These are phyloP conservation scores for Cruciata laevipes DNA, from an alignment of 257 asterid species.

Conservation along the genomic window DNA sequence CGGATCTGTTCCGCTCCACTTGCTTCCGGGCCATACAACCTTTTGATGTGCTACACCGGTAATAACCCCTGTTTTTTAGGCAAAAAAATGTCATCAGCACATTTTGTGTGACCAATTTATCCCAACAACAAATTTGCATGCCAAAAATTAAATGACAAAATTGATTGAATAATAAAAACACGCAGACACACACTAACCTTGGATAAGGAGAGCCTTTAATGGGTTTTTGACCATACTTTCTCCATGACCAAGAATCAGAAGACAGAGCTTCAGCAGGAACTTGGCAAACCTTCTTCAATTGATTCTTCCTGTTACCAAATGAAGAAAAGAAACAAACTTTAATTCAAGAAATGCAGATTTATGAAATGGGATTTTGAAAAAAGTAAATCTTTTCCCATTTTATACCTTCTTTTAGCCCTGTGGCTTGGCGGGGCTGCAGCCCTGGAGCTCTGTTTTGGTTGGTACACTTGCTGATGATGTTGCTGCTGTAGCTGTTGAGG, in stretches of 20 bases:
- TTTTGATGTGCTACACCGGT: slow-evolving; percentile 90
- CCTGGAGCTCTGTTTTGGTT: slow-evolving; percentile 30
- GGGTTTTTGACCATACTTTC: slow-evolving; percentile 96
- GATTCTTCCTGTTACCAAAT: slow-evolving; percentile 52
- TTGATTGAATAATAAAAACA: not conserved
- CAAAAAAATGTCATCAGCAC: not conserved
- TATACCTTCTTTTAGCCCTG: slow-evolving; percentile 77
- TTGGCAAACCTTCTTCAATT: slow-evolving; percentile 65
- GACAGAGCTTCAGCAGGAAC: slow-evolving; percentile 74
- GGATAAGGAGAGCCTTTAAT: slow-evolving; percentile 97
- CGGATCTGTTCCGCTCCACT: slow-evolving; percentile 95
- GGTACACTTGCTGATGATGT: slow-evolving; percentile 17
- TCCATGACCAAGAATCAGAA: slow-evolving; percentile 93
- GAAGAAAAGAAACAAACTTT: not conserved
- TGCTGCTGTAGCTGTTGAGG: slow-evolving; percentile 12
- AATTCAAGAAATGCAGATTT: not conserved
- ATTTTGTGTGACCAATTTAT: not conserved
- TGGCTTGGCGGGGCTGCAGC: slow-evolving; percentile 16
- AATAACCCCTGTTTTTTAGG: slow-evolving; percentile 62
- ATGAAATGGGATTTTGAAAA: not conserved
- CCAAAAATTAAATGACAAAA: not conserved
- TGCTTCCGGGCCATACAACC: slow-evolving; percentile 91
- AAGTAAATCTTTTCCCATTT: not conserved
- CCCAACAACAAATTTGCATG: not conserved
- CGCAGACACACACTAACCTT: slow-evolving; percentile 27